Evolutionary conservation across 2,329 filamentous ascomycete genomes (phyloP).

Genomic region (Venturia asperata): DNA sequence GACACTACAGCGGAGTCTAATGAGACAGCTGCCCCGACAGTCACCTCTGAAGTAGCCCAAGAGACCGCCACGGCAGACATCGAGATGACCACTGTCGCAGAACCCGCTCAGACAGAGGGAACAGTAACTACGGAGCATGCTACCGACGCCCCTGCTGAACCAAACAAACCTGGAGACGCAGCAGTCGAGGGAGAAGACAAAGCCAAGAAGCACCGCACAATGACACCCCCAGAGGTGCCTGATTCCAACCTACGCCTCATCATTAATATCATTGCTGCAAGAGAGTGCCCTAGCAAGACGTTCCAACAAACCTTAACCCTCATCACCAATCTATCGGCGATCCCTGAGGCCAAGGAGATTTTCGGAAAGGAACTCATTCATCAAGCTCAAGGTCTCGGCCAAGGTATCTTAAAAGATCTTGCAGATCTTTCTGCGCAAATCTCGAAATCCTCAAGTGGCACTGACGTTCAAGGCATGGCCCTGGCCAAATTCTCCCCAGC

Average conservation of each 20-base stretch:
- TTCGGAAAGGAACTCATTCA: conserved; percentile 90
- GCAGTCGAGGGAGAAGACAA: conserved; percentile 37
- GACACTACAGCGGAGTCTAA: conserved; percentile 21
- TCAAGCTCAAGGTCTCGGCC: conserved; percentile 77
- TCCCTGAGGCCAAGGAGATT: conserved; percentile 78
- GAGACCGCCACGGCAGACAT: conserved; percentile 23
- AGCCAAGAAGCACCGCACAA: conserved; percentile 53
- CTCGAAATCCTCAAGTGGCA: conserved; percentile 75
- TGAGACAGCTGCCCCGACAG: conserved; percentile 21
- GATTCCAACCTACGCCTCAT: conserved; percentile 85
- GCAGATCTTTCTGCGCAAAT: conserved; percentile 81
- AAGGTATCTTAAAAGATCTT: conserved; percentile 77
- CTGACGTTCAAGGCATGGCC: conserved; percentile 90
- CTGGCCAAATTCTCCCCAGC: conserved; percentile 92
- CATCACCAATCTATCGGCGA: conserved; percentile 95
- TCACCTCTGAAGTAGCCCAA: background rate
- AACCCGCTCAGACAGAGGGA: conserved; percentile 7
- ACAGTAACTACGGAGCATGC: conserved; percentile 32
- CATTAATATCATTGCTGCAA: conserved; percentile 92
- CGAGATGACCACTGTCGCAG: conserved; percentile 21
- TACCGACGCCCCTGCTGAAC: conserved; percentile 22
- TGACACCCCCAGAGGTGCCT: conserved; percentile 73
- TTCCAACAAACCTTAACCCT: conserved; percentile 96
- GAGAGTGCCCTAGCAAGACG: conserved; percentile 94
- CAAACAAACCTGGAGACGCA: conserved; percentile 26